Base-by-base conservation (phyloP, 208 protist species). In the Kentomonas sorsogonicus region DNA sequence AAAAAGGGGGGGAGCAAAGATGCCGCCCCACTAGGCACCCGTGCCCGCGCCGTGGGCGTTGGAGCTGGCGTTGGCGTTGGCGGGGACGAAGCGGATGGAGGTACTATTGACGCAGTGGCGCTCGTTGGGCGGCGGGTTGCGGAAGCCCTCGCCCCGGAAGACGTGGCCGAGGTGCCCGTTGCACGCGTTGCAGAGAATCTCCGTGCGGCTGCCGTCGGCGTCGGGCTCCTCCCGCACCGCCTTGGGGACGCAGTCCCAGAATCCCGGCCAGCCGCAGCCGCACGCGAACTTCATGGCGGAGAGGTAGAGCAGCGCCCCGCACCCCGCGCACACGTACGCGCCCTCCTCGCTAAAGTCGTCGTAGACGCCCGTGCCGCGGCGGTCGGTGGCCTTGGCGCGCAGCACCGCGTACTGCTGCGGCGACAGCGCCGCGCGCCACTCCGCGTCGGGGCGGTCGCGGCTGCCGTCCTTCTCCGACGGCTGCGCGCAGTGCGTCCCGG, bases 111-210 rank as follows among this genome's bases (percentile, higher is more conserved):
- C 89, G 67, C 89, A 95, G 67, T 95, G 89, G 20, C 94, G 78
- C 70, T 95, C 78, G 56, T 97, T 95, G n/a, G 87, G 83, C 30
- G 82, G 78, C 0, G 94, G 89, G 50, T 91, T 90, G 16, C 30
- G 63, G 59, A 95, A 93, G 20, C 84, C 73, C 66, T 97, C 94
- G 5, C 76, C 77, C 25, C 88, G 77, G 59, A 97, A 97, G 4
- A 97, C 71, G 63, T 97, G 94, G 0, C 94, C 94, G 20, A 97
- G 77, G 68, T 97, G 94, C 16, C 89, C 72, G 52, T 89, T 91
- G 70, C 94, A 97, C 26, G 80, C 74, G 48, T 87, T 89, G 65
- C 94, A 97, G 51, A 96, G 46, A 73, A 97, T 97, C 52, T 97
- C 94, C 1, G 60, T 74, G 1, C 94, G 77, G 1, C 72, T 68